These are phyloP conservation scores for Calamus simplicifolius DNA, from an alignment of 176 grass and related monocot species.

Conservation along the genomic window DNA sequence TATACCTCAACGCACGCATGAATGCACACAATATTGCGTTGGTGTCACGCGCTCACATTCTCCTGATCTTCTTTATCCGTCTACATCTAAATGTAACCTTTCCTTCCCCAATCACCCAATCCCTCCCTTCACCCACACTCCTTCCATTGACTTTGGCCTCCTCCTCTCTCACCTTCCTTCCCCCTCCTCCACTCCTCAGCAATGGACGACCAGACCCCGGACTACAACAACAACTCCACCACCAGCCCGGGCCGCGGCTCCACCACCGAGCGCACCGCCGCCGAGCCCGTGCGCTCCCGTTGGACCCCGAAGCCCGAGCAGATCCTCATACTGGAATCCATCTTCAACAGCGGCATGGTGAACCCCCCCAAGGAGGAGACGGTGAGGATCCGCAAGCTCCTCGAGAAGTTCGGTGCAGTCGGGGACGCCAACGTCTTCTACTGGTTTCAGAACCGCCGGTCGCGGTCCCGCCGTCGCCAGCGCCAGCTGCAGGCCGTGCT, in stretches of 20 bases:
- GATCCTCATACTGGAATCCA: conserved; percentile 90
- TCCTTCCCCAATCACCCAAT: too few species aligned
- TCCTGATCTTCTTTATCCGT: too few species aligned
- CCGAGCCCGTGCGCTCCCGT: conserved; percentile 61
- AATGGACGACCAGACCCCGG: not conserved
- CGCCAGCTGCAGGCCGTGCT: conserved; percentile 65
- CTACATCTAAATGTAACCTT: too few species aligned
- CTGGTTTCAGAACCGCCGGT: conserved; percentile 96
- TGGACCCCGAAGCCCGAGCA: conserved; percentile 97
- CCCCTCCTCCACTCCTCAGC: not conserved
- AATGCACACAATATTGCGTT: too few species aligned
- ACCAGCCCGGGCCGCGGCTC: not conserved
- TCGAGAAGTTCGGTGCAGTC: conserved; percentile 86
- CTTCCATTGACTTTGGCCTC: not conserved
- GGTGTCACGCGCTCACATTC: too few species aligned
- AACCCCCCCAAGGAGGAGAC: conserved; percentile 97
- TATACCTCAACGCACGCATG: too few species aligned
- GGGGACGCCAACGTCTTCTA: conserved; percentile 97
- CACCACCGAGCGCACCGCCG: not conserved
- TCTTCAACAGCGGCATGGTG: conserved; percentile 98
- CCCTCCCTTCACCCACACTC: not conserved
- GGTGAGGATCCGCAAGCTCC: conserved; percentile 80
- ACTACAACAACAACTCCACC: not conserved
- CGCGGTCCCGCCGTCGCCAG: conserved; percentile 74
- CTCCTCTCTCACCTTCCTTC: not conserved